Conservation (phyloP, 1,139 yeast species). For the Nadsonia commutata region DNA sequence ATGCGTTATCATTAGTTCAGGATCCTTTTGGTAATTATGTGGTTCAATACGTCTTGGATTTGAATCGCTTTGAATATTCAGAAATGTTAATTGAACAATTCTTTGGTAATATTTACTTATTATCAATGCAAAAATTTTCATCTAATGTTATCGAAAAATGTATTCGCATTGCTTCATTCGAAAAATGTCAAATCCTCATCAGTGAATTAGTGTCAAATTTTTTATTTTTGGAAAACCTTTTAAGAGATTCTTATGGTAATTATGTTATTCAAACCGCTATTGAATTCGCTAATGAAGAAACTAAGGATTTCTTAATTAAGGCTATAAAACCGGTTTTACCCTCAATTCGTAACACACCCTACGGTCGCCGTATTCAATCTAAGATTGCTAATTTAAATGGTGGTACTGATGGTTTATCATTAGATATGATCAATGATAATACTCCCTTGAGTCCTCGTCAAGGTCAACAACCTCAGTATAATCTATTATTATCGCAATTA, state of each 20-base stretch:
- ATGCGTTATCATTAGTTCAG: constrained; percentile 55
- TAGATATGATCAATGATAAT: background rate
- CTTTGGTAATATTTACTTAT: constrained; percentile 40
- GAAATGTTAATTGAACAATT: constrained; percentile 43
- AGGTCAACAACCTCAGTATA: background rate
- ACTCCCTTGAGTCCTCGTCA: background rate
- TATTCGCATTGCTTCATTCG: constrained; percentile 41
- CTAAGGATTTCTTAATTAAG: constrained; percentile 21
- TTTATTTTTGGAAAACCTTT: constrained; percentile 34
- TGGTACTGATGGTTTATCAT: background rate
- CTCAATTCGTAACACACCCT: constrained; percentile 72
- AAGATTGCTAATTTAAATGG: too few species aligned
- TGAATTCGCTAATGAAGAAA: constrained; percentile 47
- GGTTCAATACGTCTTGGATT: constrained; percentile 72
- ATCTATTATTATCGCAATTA: background rate
- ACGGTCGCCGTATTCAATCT: constrained; percentile 67
- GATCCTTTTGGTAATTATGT: constrained; percentile 97
- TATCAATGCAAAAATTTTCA: constrained; percentile 83
- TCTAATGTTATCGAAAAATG: constrained; percentile 89
- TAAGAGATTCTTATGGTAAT: constrained; percentile 56
- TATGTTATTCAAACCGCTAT: constrained; percentile 75
- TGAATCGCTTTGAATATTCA: too few species aligned
- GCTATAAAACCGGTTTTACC: constrained; percentile 26
- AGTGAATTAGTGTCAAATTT: constrained; percentile 35
- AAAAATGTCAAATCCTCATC: constrained; percentile 27